phyloP scores from a whole-genome alignment of 2,329 filamentous ascomycete species.

The Thielaviopsis musarum region DNA sequence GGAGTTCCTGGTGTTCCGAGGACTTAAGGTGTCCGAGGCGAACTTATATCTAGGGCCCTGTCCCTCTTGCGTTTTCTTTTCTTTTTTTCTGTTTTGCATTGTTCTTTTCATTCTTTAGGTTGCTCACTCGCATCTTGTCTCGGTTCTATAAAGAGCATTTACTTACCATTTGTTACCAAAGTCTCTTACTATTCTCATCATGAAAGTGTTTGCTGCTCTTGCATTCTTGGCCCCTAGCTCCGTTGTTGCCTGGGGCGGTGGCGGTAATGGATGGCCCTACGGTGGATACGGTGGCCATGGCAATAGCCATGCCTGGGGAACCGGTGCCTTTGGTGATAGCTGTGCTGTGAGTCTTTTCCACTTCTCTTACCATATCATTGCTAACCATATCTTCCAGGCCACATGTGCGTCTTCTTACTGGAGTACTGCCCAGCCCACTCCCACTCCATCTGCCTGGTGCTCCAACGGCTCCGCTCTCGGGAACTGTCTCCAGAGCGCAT shows the following conservation, averaged over 20 bases:
- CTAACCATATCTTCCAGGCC: slow-evolving; percentile 3
- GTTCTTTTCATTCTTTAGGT: neutral
- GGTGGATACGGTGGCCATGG: slow-evolving; percentile 4
- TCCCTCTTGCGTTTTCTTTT: neutral
- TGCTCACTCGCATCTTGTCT: neutral
- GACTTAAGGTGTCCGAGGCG: neutral
- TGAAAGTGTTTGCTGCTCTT: slow-evolving; percentile 8
- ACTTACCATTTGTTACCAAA: neutral
- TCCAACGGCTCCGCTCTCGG: slow-evolving; percentile 11
- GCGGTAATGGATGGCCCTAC: slow-evolving; percentile 9
- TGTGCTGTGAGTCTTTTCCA: slow-evolving; percentile 12
- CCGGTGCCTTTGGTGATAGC: slow-evolving; percentile 3
- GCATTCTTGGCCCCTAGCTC: slow-evolving; percentile 6
- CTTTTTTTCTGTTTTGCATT: neutral
- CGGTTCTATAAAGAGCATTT: neutral
- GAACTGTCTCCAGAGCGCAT: slow-evolving; percentile 15
- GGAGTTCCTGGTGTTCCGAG: neutral
- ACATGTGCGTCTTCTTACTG: slow-evolving; percentile 16
- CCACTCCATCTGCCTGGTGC: slow-evolving; percentile 15
- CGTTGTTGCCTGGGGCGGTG: slow-evolving; percentile 6
- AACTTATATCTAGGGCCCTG: neutral
- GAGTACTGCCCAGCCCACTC: slow-evolving; percentile 14
- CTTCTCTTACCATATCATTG: neutral
- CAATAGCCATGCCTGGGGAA: slow-evolving; percentile 2
- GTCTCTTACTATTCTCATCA: neutral